phyloP scores from a whole-genome alignment of 768 basidiomycete genomes.

The Tylopilus cervinicoccineus region DNA sequence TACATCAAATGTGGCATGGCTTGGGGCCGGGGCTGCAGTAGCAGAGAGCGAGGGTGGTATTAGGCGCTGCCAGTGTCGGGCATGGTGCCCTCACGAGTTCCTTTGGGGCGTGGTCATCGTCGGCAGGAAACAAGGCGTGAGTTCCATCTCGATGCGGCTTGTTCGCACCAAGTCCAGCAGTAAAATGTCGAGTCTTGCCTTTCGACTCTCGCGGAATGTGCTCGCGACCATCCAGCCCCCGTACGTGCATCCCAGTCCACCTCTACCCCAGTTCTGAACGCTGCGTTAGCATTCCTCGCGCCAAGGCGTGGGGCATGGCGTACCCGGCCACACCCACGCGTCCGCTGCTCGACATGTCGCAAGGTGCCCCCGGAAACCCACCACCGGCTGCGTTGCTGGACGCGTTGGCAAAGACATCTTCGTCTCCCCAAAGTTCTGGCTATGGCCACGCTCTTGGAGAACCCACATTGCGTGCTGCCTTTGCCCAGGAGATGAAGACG shows the following conservation, averaged over 20 bases:
- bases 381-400: conserved; percentile 52
- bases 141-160: not conserved
- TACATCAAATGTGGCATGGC: no score
- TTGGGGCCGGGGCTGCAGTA: no score
- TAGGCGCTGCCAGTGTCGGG: no score
- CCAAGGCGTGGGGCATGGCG: conserved; percentile 50
- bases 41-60: no score
- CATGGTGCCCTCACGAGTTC: no score
- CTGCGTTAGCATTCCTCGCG: conserved; percentile 48
- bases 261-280: not conserved
- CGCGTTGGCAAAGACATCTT: conserved; percentile 42
- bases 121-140: no score
- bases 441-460: conserved; percentile 65
- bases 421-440: conserved; percentile 42
- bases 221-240: conserved; percentile 45
- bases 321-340: conserved; percentile 40
- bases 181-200: conserved; percentile 23
- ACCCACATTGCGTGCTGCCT: conserved; percentile 41
- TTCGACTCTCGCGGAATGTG: conserved; percentile 39
- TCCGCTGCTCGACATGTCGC: conserved; percentile 68
- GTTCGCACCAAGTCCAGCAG: no score
- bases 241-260: conserved; percentile 25
- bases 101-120: no score
- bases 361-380: conserved; percentile 67
- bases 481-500: conserved; percentile 57